Conservation (phyloP, 1,284 basidiomycete species). For the Microbotryum scabiosae region DNA sequence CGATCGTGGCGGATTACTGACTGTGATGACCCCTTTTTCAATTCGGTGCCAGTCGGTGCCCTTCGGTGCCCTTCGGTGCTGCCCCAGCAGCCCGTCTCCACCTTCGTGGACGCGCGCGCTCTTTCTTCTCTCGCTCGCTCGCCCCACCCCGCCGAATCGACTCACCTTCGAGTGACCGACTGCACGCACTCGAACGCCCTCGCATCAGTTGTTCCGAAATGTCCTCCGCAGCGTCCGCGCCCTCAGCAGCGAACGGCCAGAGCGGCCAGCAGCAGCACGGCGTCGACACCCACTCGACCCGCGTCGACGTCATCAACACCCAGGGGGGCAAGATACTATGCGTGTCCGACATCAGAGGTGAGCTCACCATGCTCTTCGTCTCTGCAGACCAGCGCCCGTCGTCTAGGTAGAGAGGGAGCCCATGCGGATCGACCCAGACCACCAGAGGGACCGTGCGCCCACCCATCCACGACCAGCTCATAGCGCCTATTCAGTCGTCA, state of each 20-base stretch:
- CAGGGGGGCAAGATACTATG: conserved; percentile 73
- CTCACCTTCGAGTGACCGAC: too few species aligned
- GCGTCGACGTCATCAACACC: conserved; percentile 33
- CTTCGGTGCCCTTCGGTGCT: too few species aligned
- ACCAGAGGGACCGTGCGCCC: too few species aligned
- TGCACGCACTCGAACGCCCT: too few species aligned
- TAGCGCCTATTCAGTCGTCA: too few species aligned
- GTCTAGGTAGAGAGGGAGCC: not conserved
- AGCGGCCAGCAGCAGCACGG: not conserved
- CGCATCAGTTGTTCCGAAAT: not conserved
- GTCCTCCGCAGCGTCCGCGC: not conserved
- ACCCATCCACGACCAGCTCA: too few species aligned
- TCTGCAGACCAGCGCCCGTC: conserved; percentile 34
- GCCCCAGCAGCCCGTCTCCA: not conserved
- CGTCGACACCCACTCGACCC: conserved; percentile 22
- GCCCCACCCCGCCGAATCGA: too few species aligned
- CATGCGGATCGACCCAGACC: too few species aligned
- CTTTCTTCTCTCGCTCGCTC: not conserved
- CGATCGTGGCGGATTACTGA: too few species aligned
- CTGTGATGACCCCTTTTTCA: too few species aligned
- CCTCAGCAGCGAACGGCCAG: not conserved
- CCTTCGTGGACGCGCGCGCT: not conserved
- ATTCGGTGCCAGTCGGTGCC: not conserved
- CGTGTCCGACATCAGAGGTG: conserved; percentile 87
- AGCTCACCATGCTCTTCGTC: conserved; percentile 10